Base-by-base conservation (phyloP, 306 rosid genomes). In the Senna tora region DNA sequence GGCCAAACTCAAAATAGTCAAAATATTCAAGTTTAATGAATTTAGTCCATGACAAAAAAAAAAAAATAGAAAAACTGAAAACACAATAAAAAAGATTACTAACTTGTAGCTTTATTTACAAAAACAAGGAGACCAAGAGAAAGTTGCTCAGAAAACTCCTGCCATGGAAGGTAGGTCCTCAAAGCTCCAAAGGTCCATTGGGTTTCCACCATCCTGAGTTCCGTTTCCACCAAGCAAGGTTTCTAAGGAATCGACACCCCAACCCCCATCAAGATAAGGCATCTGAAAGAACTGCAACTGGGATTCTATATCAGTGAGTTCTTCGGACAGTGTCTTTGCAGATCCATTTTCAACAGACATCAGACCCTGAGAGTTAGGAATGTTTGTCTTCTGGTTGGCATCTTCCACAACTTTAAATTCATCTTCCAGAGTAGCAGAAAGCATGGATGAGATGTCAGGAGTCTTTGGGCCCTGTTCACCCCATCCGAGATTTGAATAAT, bases 101-200 rank as follows among this genome's bases (percentile, higher is more conserved):
- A 84, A 80, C 90, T 67, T 87, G 86, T 68, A 81, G 85, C 81
- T 83, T 84, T 92, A 87, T 92, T 92, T 87, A 87, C 87, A 87
- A 75, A 75, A 62, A 69, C 74, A 64, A 67, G 81, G 65, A 65
- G 49, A 67, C 74, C 42, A 73, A 56, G 62, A 67, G 54, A 57
- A 65, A 42, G 68, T 74, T 22, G 73, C 85, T 84, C 38, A 89
- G 82, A 82, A 82, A 41, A 7, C 81, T 72, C 85, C 91, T 16
- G 53, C 61, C 75, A 85, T n/a, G 69, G 77, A 16, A 34, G 91
- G 73, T 61, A 85, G 30, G 50, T 91, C 96, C 51, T 85, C 90
- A 53, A 89, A 89, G 85, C 81, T 78, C 97, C 93, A 92, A 69
- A 89, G 75, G 65, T 87, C 74, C 83, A 85, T 69, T 15, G 84